These are phyloP conservation scores for Lactarius evosmus DNA, from an alignment of 768 basidiomycete genomes.

Conservation along the genomic window DNA sequence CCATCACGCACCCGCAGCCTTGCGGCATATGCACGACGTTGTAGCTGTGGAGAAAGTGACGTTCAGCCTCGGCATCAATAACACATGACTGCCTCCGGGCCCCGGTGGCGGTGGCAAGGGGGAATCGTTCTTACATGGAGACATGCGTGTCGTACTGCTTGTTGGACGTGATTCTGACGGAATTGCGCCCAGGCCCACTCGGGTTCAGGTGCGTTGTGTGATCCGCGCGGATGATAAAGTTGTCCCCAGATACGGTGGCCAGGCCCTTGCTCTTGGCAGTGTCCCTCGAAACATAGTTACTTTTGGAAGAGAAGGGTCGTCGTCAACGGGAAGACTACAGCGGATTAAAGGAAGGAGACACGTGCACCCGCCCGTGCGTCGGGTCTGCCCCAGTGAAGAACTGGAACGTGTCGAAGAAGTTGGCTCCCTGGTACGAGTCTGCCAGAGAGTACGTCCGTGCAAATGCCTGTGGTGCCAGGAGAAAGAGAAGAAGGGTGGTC, in stretches of 20 bases:
- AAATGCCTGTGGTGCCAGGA: not conserved
- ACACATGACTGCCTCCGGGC: not conserved
- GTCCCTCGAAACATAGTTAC: conserved; percentile 16
- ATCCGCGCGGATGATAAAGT: conserved; percentile 18
- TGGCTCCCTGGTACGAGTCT: conserved; percentile 19
- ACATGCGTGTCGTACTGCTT: conserved; percentile 23
- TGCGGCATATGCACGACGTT: conserved; percentile 59
- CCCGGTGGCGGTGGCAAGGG: not conserved
- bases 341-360: not conserved
- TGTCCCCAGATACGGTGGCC: conserved; percentile 14
- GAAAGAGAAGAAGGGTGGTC: not conserved
- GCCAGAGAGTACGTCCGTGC: conserved; percentile 8
- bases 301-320: not conserved
- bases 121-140: conserved; percentile 42
- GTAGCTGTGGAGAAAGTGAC: conserved; percentile 34
- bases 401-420: conserved; percentile 17
- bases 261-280: conserved; percentile 9
- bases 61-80: conserved; percentile 20
- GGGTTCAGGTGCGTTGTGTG: conserved; percentile 11
- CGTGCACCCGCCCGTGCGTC: conserved; percentile 24
- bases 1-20: conserved; percentile 48
- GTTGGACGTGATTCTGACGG: conserved; percentile 20
- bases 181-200: conserved; percentile 23
- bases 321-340: not conserved
- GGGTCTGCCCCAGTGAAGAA: conserved; percentile 23